Base-by-base conservation (phyloP, 441 rosid genomes). In the Hura crepitans region DNA sequence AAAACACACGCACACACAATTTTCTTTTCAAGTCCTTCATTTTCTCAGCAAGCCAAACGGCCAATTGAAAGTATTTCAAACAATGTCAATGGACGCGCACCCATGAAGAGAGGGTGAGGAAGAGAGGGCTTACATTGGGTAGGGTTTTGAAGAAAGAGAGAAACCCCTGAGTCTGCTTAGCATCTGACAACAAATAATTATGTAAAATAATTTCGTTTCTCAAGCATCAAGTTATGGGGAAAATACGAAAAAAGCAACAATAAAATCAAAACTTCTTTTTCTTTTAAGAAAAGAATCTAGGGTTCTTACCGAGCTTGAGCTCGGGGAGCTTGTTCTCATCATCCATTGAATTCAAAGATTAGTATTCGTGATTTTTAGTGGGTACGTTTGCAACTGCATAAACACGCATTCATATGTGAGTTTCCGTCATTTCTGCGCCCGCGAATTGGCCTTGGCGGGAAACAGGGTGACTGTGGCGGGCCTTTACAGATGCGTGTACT, bases 161-260 rank as follows among this genome's bases (percentile, higher is more conserved):
- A 83, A 95, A 95, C 73, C 99, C 98, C 78, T 90, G 96, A 73
- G 98, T 93, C 79, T 95, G 99, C 84, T 88, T 92, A 59, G 89
- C 90, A 86, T 92, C 98, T 93, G 59, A 50, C 67, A 64, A 18
- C 4, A 70, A 60, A 20, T 31, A 13, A 50, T 28, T 22, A 73
- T 58, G 51, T 4, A 37, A 6, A 51, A 65, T 13, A 17, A 62
- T 7, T 39, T 63, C 43, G 70, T 65, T 45, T 45, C 31, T 67
- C 46, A 63, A 47, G n/a, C 39, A 68, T 58, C 33, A 69, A 65
- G 74, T 65, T 9, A 57, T n/a, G 61, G 37, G 27, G 28, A 28
- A 56, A 1, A 56, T 0, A 42, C 2, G 13, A 0, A 25, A 8
- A 54, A 10, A 22, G 23, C 22, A 45, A 23, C 45, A 25, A 54